Conservation (phyloP, 2,329 filamentous ascomycete genomes). For the Neoarthrinium moseri region DNA sequence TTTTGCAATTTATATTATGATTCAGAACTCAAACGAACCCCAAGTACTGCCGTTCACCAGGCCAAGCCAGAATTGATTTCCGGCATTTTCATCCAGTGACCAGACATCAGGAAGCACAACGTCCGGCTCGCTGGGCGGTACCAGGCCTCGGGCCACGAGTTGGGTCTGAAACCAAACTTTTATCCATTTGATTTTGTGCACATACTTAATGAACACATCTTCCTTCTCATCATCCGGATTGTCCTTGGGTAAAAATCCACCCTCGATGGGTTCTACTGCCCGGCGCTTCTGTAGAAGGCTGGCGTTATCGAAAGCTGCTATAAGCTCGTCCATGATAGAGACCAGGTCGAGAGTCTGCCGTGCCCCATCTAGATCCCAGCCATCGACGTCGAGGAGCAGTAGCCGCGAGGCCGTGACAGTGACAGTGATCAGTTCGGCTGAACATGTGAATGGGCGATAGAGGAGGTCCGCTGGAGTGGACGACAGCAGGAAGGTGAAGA, state of each 20-base stretch:
- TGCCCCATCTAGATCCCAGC: slow-evolving; percentile 23
- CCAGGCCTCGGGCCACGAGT: slow-evolving; percentile 5
- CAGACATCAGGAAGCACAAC: slow-evolving; percentile 6
- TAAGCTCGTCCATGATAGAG: slow-evolving; percentile 17
- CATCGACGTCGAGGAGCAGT: slow-evolving; percentile 23
- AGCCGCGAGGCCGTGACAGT: slow-evolving; percentile 26
- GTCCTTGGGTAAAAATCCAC: slow-evolving; percentile 9
- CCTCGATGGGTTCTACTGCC: slow-evolving; percentile 17
- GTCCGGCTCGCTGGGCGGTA: slow-evolving; percentile 2
- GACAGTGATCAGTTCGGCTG: slow-evolving; percentile 25
- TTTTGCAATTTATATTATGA: too few relatives aligned
- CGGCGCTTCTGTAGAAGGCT: slow-evolving; percentile 14
- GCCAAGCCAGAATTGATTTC: slow-evolving; percentile 17
- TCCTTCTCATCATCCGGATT: slow-evolving; percentile 17
- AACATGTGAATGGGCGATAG: slow-evolving; percentile 20
- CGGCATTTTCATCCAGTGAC: slow-evolving; percentile 12
- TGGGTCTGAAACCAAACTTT: slow-evolving; percentile 30
- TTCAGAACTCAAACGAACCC: slow-evolving; percentile 17
- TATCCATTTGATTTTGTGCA: slow-evolving; percentile 24
- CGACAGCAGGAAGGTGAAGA: slow-evolving; percentile 29
- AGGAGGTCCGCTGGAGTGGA: slow-evolving; percentile 24
- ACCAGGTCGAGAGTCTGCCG: slow-evolving; percentile 21
- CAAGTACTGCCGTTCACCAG: slow-evolving; percentile 15
- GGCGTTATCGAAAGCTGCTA: slow-evolving; percentile 10
- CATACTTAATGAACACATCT: slow-evolving; percentile 16